Evolutionary conservation across 2,329 filamentous ascomycete species (phyloP), one percentile per base, ranked within the genome.

Genomic region (Xylaria hypoxylon): DNA sequence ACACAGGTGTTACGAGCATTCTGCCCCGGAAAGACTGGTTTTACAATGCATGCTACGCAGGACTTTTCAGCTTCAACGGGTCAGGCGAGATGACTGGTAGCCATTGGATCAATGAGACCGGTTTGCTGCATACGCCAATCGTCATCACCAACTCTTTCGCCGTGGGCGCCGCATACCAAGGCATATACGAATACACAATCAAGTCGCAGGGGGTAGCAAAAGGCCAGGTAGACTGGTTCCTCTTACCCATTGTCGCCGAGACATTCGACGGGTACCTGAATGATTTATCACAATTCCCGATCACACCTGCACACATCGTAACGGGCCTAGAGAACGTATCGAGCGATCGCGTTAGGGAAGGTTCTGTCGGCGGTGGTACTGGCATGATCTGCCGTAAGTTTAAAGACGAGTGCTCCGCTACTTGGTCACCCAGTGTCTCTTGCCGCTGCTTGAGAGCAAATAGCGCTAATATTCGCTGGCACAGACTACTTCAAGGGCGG

Each of bases 341-440:
- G 2, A 78, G 80, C 8, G 85, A 82, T 1, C 77, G 80, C 0
- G 87, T 91, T 0, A 77, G 78, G 1, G 89, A 92, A 76, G 89
- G 89, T 0, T 88, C 87, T 70, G 84, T 84, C 1, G 89, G 89
- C 2, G 89, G 89, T 19, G 89, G 89, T n/a, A 89, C 88, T 0
- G 89, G 88, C 15, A 76, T 73, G 70, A 73, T 73, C 44, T 72
- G 70, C 57, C 70, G 74, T 76, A 69, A 70, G 74, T 64, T 35
- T 53, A 22, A 8, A 38, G 13, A 48, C 15, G 19, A 10, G 11
- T 31, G 10, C 44, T 44, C 45, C 58, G 48, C 35, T 40, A 40
- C 11, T 10, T 4, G 24, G 26, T 15, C 19, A 53, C 19, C 1
- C 51, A 38, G 6, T 31, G 33, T 26, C 44, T 38, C 26, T 24